Conservation (phyloP, 108 stramenopile genomes). For the Fistulifera pelliculosa region DNA sequence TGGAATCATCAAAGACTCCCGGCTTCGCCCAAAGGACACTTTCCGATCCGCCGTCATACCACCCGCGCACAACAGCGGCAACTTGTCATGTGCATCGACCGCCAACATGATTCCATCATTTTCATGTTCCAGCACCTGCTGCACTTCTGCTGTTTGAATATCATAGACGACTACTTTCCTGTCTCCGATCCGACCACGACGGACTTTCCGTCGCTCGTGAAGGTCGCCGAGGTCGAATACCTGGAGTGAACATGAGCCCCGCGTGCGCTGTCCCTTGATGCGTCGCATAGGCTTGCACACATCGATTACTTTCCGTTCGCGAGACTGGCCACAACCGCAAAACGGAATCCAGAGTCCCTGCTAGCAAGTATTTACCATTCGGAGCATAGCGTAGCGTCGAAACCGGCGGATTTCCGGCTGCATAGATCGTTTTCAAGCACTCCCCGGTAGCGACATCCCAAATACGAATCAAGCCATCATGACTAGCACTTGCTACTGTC, state of each 20-base stretch:
- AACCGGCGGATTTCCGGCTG: constrained; percentile 84
- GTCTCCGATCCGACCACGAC: constrained; percentile 87
- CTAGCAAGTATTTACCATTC: constrained; percentile 84
- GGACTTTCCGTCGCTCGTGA: constrained; percentile 50
- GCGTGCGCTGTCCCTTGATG: constrained; percentile 1
- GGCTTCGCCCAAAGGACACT: constrained; percentile 59
- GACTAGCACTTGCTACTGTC: constrained; percentile 66
- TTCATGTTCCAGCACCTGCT: constrained; percentile 58
- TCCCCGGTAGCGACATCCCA: constrained; percentile 95
- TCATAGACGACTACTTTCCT: constrained; percentile 85
- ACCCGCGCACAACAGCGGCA: constrained; percentile 70
- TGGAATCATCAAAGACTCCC: too few species aligned
- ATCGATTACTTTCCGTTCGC: constrained; percentile 24
- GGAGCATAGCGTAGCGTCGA: constrained; percentile 76
- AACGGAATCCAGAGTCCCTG: constrained; percentile 69
- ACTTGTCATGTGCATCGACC: constrained; percentile 61
- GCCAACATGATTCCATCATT: constrained; percentile 76
- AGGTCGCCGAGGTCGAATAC: constrained; percentile 69
- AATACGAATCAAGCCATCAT: constrained; percentile 89
- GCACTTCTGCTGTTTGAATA: constrained; percentile 60
- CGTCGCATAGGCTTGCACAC: constrained; percentile 28
- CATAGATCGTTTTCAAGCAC: constrained; percentile 92
- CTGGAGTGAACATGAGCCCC: constrained; percentile 35
- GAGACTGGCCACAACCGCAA: constrained; percentile 76
- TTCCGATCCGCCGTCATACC: constrained; percentile 75